These are phyloP conservation scores for Heterobasidion irregulare DNA, from an alignment of 1,284 basidiomycete genomes.

Conservation along the genomic window DNA sequence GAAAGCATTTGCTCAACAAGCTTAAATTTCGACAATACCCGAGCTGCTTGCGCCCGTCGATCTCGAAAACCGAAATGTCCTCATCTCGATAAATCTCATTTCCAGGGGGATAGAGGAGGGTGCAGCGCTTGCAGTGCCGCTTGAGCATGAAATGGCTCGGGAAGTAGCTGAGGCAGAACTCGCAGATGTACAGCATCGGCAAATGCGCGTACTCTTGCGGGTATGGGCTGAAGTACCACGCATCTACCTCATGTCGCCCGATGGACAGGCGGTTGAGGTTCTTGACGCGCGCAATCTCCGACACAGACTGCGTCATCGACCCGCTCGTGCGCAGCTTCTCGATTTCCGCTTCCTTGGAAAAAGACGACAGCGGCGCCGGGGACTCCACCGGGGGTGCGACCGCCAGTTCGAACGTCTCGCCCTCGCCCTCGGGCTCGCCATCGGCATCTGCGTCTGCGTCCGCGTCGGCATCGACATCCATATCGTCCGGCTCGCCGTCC, in stretches of 20 bases:
- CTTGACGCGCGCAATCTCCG: conserved; percentile 96
- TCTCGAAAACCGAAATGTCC: conserved; percentile 96
- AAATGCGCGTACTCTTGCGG: conserved; percentile 97
- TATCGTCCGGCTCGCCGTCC: conserved; percentile 41
- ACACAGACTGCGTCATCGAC: conserved; percentile 98
- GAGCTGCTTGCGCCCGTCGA: conserved; percentile 93
- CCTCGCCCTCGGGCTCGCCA: conserved; percentile 42
- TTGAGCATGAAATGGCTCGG: conserved; percentile 82
- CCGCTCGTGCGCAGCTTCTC: conserved; percentile 97
- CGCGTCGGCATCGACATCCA: conserved; percentile 48
- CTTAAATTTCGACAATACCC: conserved; percentile 98
- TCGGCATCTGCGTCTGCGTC: conserved; percentile 47
- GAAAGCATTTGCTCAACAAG: conserved; percentile 94
- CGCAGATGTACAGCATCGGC: conserved; percentile 94
- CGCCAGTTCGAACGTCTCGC: conserved; percentile 33
- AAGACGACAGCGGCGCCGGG: conserved; percentile 41
- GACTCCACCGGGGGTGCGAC: conserved; percentile 27
- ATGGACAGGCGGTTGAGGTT: conserved; percentile 97
- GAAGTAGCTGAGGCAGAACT: conserved; percentile 93
- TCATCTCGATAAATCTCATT: conserved; percentile 99
- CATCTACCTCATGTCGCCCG: conserved; percentile 92
- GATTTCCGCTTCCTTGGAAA: conserved; percentile 97
- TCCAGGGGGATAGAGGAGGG: conserved; percentile 90
- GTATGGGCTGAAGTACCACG: conserved; percentile 99
- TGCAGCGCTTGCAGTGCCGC: conserved; percentile 90